Base-by-base conservation (phyloP, 306 rosid genomes). In the Canavalia ensiformis region DNA sequence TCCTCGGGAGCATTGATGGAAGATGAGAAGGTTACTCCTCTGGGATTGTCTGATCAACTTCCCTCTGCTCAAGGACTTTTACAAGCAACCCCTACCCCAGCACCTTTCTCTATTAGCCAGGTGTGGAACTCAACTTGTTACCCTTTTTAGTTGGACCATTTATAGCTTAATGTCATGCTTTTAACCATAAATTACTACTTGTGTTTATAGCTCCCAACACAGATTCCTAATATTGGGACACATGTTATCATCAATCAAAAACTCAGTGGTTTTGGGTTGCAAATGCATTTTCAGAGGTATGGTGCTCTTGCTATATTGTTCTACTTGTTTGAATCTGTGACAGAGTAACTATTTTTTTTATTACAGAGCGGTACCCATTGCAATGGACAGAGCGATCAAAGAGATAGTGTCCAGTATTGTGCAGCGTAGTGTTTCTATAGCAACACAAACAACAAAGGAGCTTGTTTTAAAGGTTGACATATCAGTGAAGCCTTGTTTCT, bases 371-470 rank as follows among this genome's bases (percentile, higher is more conserved):
- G 98, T 96, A 68, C 98, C 98, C 8, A 78, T 90, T 82, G 98
- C 99, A 33, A 94, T 96, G 98, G 97, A 96, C 74, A 88, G 95
- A 88, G 98, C 99, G 72, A 92, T 96, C 83, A 94, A 92, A 81
- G 97, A 96, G 70, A 96, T 94, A 37, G 97, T 93, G 79, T 13
- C 91, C 70, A 84, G 94, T 64, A 92, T 96, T 70, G 97, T 96
- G 82, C 97, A 93, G 87, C 99, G 99, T 34, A 94, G 97, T 83
- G 98, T 96, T 77, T 96, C 99, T 75, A 96, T 96, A 81, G 99
- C 98, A 42, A 92, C 99, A 55, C 98, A 96, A 85, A 96, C 99
- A 37, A 96, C 99, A 6, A 96, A 96, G 84, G 99, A 93, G 75
- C 97, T 96, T 83, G 99, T 96, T 82, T 88, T 93, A 82, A 96